Evolutionary conservation across 2,329 filamentous ascomycete genomes (phyloP), one percentile per base, ranked within the genome.

Genomic region (Penicillium sp.): DNA sequence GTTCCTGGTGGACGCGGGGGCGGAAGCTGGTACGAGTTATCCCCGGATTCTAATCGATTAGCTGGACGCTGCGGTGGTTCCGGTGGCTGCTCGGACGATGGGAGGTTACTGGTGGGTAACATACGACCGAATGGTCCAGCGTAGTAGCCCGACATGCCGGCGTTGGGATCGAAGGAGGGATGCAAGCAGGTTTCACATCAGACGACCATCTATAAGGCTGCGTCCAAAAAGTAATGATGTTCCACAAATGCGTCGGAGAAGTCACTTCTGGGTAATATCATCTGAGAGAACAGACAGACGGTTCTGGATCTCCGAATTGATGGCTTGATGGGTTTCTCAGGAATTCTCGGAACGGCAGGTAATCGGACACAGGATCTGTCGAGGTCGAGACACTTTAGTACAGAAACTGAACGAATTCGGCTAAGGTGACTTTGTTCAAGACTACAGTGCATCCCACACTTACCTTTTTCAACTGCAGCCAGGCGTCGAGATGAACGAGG

Each of bases 81-180:
- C 44, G 57, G 42, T 33, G 54, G 47, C 33, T 51, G 56, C 46
- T 59, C 57, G 30, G 56, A 42, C 32, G 52, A 48, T 32, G 39
- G 42, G 38, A 47, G 41, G 44, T 62, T 56, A 43, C 39, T 51
- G 33, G 48, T 43, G 48, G 63, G 59, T 49, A 67, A 62, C 53
- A 59, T 67, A 58, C 62, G 61, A 49, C 66, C 65, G 52, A 67
- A 67, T 37, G 63, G 60, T 49, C 65, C 65, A 45, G 60, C 52
- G 45, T 63, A 64, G 45, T 60, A 65, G 44, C 54, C 53, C 48
- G 65, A 63, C 65, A 69, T 67, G 43, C 36, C 50, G 29, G 43
- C 40, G 26, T 23, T 29, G 32, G 23, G 19, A 45, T 45, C 18
- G 33, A 39, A 32, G 36, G 20, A 30, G 26, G 29, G 30, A n/a